Percentiles rank a stretch among this genome's conserved stretches.
Evolutionary conservation across 139 green algal species (phyloP).

Genomic region (Marvania coccoides): DNA sequence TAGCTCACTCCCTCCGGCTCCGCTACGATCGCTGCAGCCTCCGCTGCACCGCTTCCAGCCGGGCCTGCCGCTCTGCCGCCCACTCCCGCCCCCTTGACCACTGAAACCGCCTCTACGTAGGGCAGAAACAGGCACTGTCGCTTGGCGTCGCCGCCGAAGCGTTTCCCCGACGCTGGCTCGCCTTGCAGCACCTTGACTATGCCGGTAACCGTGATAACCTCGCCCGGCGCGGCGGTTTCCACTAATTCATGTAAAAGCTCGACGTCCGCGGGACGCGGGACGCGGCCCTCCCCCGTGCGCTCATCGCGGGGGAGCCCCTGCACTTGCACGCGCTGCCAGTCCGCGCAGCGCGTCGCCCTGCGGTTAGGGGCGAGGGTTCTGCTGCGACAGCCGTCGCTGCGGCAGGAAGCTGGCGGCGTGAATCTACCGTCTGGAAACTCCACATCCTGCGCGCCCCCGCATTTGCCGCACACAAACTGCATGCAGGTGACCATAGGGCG

Average conservation of each 20-base stretch:
- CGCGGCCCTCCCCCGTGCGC: constrained; percentile 26
- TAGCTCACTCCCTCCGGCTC: neutral
- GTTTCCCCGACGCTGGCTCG: constrained; percentile 6
- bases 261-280: constrained; percentile 63
- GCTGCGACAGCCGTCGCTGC: constrained; percentile 54
- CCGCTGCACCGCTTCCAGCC: neutral
- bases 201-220: constrained; percentile 72
- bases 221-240: constrained; percentile 54
- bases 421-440: constrained; percentile 59
- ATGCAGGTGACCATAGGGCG: constrained; percentile 57
- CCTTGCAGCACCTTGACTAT: constrained; percentile 58
- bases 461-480: constrained; percentile 75
- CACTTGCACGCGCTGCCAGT: constrained; percentile 79
- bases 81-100: constrained; percentile 22
- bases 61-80: neutral
- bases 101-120: constrained; percentile 84
- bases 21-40: neutral
- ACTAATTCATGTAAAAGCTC: constrained; percentile 84
- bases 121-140: constrained; percentile 74
- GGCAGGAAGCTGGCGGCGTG: constrained; percentile 46
- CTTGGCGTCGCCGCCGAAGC: constrained; percentile 15
- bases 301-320: constrained; percentile 50
- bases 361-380: constrained; percentile 50
- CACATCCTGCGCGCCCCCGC: constrained; percentile 18
- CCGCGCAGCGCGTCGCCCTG: constrained; percentile 42